Evolutionary conservation across 2,329 filamentous ascomycete genomes (phyloP), one percentile per base, ranked within the genome.

Genomic region (Alternaria arbusti): DNA sequence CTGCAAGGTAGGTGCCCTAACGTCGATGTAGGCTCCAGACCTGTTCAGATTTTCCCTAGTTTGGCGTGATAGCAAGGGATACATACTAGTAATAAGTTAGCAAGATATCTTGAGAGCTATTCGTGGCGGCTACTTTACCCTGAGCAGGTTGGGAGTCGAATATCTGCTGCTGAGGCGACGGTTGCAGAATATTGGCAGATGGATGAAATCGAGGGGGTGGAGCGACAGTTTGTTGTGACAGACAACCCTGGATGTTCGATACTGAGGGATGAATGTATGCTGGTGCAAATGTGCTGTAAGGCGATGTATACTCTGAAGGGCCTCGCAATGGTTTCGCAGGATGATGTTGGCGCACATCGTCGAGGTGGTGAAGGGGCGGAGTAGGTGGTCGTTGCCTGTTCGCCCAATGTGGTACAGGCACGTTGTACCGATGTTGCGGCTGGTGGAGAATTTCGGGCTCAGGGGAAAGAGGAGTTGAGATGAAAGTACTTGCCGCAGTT

Each of bases 331-430:
- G 55, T 9, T 28, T 13, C 9, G 49, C 40, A 11, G 54, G 23
- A 11, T 54, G 32, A 51, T 43, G 49, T n/a, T 45, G 49, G 54
- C 12, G 46, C 22, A 26, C 50, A 32, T 61, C 40, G 4, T 64
- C 43, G 8, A 30, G 20, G 23, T 56, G 10, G 11, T 61, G 62
- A 36, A 50, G 17, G 43, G 64, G 61, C 9, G 54, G 61, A 43
- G 61, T 61, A 20, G 43, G 54, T 13, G 61, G 43, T 26, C 30
- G 51, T 22, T 43, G 23, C 10, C 30, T 17, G 23, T 49, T 10
- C 1, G 13, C 28, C 22, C 30, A 32, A 20, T 40, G 22, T 12
- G 13, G 20, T 28, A 54, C 40, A 23, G 36, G 45, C 10, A 57
- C 12, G 13, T 15, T 20, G 20, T 57, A 25, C n/a, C 17, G 32